Evolutionary conservation across 2,329 filamentous ascomycete genomes (phyloP), one percentile per base, ranked within the genome.

Genomic region (Colletotrichum trifolii): DNA sequence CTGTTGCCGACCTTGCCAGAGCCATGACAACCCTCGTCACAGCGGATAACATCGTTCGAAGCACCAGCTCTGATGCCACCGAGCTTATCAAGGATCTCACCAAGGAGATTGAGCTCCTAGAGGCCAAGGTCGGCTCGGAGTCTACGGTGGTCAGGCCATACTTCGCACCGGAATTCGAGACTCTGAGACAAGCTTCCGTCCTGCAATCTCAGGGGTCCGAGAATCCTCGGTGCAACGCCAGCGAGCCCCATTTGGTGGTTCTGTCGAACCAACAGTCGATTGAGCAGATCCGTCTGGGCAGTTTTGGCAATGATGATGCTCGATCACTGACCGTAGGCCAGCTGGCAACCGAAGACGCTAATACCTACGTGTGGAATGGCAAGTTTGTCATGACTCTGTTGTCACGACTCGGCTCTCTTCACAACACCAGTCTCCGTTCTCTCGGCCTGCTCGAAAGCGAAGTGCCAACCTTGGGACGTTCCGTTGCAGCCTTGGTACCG

Each of bases 391-490:
- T 72, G 13, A 82, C 83, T 1, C 71, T 92, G 4, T 78, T 92
- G 69, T 78, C 80, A 12, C 88, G 84, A 69, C 75, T 91, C 50
- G 79, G 83, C 54, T 77, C 75, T 2, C 74, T 89, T 15, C 77
- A 78, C 11, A 78, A 82, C 33, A 86, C 89, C 0, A 85, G 80
- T 49, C 77, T 93, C 43, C 83, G 83, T 49, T 86, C 88, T 46
- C 77, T 93, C 52, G 82, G 85, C 48, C 81, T 90, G 15, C 79
- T 93, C 0, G 88, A 91, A 74, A 79, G 82, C 1, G 91, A 93
- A 71, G 77, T 92, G 54, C 87, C 88, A 8, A 79, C 85, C 3
- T 78, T 92, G 64, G 87, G 86, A 9, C 81, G 82, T 48, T 83
- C 87, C 60, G 70, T 91, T 34, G 77, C 84, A 52, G 73, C 76